Conservation (phyloP, 2,329 filamentous ascomycete genomes). For the Sporothrix humicola region DNA sequence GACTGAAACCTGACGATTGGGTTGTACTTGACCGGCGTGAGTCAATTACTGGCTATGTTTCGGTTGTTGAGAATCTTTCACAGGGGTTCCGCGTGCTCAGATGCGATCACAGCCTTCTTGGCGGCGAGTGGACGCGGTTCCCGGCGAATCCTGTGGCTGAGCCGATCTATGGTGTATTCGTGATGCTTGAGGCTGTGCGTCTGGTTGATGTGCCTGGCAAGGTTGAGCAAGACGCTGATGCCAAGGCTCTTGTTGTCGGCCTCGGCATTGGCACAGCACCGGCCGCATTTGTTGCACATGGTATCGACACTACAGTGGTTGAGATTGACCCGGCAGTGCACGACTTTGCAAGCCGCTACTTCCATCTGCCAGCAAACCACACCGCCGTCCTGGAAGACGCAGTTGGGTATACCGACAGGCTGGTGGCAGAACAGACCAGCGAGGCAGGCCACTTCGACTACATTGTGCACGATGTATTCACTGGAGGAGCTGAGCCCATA, state of each 20-base stretch:
- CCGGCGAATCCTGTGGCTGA: constrained; percentile 68
- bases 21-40: constrained; percentile 80
- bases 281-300: constrained; percentile 82
- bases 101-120: constrained; percentile 92
- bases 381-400: constrained; percentile 83
- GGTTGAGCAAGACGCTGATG: neutral
- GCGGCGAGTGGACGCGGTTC: constrained; percentile 81
- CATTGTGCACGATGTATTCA: constrained; percentile 97
- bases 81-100: constrained; percentile 80
- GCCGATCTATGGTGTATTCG: constrained; percentile 94
- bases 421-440: constrained; percentile 40
- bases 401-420: constrained; percentile 65
- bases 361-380: constrained; percentile 77
- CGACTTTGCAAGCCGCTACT: constrained; percentile 81
- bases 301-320: constrained; percentile 89
- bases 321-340: constrained; percentile 93
- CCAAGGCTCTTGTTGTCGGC: constrained; percentile 52
- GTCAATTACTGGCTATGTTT: constrained; percentile 89
- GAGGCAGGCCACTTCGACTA: constrained; percentile 72
- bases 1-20: constrained; percentile 70
- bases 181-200: constrained; percentile 89
- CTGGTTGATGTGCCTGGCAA: constrained; percentile 67
- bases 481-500: constrained; percentile 89
- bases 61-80: constrained; percentile 77
- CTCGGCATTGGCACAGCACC: constrained; percentile 92